Evolutionary conservation across 495 filamentous ascomycete genomes (phyloP).

Genomic region (Tuber borchii): DNA sequence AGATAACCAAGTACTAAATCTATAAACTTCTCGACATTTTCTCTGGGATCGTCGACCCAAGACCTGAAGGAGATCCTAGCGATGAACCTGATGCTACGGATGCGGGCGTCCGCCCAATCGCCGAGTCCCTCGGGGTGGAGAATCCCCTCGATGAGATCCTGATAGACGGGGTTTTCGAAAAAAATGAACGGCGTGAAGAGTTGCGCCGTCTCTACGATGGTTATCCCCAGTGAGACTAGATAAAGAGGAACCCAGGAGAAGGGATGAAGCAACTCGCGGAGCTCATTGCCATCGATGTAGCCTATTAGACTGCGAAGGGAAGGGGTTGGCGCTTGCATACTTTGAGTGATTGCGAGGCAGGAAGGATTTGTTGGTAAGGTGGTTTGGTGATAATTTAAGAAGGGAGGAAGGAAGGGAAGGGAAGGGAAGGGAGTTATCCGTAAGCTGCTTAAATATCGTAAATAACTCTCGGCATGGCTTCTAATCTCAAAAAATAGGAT

Average conservation of each 20-base stretch:
- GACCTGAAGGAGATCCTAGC: fast-evolving
- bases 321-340: background rate
- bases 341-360: background rate
- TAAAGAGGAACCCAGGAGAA: background rate
- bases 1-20: background rate
- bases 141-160: background rate
- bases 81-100: background rate
- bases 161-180: too few relatives aligned
- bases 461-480: background rate
- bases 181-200: background rate
- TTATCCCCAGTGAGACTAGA: background rate
- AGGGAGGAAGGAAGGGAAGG: background rate
- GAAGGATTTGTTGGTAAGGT: background rate
- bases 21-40: background rate
- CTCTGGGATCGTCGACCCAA: background rate
- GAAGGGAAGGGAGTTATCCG: background rate
- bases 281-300: background rate
- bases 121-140: background rate
- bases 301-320: background rate
- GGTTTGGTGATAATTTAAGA: background rate
- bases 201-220: background rate
- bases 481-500: background rate
- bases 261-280: background rate
- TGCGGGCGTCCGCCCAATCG: background rate
- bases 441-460: background rate